Conservation (phyloP, 148 eudicot species). For the Rheum nobile region DNA sequence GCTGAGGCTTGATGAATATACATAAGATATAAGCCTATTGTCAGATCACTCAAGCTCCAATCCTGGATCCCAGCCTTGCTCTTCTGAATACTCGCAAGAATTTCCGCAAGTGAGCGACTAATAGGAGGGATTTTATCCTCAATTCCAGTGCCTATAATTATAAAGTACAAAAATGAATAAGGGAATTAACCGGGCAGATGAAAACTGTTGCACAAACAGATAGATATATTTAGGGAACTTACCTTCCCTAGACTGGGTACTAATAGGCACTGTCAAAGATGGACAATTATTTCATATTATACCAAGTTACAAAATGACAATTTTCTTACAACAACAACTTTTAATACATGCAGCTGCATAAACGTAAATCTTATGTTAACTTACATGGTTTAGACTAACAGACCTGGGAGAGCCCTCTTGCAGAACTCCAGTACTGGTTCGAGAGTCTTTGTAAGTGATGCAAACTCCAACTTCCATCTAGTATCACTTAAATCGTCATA, state of each 20-base stretch:
- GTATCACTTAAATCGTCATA: slow-evolving; percentile 47
- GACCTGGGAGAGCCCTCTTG: slow-evolving; percentile 78
- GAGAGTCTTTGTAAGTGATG: slow-evolving; percentile 75
- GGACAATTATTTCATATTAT: not conserved
- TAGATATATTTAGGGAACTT: not conserved
- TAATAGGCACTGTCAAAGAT: not conserved
- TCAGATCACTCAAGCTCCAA: slow-evolving; percentile 93
- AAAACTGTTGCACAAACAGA: not conserved
- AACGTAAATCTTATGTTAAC: not conserved
- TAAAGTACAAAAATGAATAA: not conserved
- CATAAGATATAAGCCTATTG: slow-evolving; percentile 77
- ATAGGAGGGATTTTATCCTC: slow-evolving; percentile 47
- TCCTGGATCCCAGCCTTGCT: slow-evolving; percentile 77
- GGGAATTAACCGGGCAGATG: not conserved
- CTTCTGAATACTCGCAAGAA: slow-evolving; percentile 63
- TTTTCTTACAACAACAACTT: not conserved
- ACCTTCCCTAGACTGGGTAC: not conserved
- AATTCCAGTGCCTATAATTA: slow-evolving; percentile 29
- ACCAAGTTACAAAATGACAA: not conserved
- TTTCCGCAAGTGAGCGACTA: slow-evolving; percentile 62
- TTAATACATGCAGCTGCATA: not conserved
- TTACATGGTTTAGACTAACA: slow-evolving; percentile 11
- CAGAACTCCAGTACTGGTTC: slow-evolving; percentile 80
- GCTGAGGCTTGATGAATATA: slow-evolving; percentile 82
- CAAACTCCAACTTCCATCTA: slow-evolving; percentile 59